phyloP scores from a whole-genome alignment of 495 filamentous ascomycete genomes.

The Penicillium fimorum region DNA sequence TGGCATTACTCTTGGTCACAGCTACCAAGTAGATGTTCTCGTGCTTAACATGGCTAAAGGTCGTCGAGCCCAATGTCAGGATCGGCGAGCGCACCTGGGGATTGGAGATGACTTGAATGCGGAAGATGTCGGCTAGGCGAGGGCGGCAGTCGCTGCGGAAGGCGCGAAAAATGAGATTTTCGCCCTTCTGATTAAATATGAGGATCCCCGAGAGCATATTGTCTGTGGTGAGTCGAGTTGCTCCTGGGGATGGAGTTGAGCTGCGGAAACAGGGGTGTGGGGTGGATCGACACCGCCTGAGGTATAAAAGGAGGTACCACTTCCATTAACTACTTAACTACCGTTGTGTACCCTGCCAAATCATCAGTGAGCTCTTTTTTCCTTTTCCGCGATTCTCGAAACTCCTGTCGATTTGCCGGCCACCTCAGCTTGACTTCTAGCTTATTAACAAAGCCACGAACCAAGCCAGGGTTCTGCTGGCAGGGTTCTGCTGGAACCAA shows the following conservation, averaged over 20 bases:
- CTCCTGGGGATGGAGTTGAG: conserved; percentile 14
- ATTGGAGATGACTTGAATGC: conserved; percentile 99
- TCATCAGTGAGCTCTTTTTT: neutral
- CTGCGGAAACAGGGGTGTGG: conserved; percentile 25
- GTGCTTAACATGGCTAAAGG: conserved; percentile 98
- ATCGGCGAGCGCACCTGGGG: conserved; percentile 97
- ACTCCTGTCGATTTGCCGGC: conserved; percentile 61
- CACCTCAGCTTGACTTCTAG: conserved; percentile 54
- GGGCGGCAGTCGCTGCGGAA: conserved; percentile 98
- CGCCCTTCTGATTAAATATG: conserved; percentile 99
- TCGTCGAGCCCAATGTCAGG: conserved; percentile 94
- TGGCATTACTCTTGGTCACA: conserved; percentile 98
- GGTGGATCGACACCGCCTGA: conserved; percentile 34
- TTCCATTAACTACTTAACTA: neutral
- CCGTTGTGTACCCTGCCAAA: too few species aligned
- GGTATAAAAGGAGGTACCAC: conserved; percentile 11
- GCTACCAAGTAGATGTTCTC: conserved; percentile 99
- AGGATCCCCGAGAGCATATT: conserved; percentile 94
- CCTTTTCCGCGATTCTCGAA: conserved; percentile 15
- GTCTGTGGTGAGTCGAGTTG: conserved; percentile 16
- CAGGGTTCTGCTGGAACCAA: conserved; percentile 61
- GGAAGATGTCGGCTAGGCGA: conserved; percentile 96
- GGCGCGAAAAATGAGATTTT: conserved; percentile 98
- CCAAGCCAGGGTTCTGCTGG: conserved; percentile 60
- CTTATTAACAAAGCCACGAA: conserved; percentile 65